Conservation (phyloP, 805 yeast species). For the Blastobotrys robertii region DNA sequence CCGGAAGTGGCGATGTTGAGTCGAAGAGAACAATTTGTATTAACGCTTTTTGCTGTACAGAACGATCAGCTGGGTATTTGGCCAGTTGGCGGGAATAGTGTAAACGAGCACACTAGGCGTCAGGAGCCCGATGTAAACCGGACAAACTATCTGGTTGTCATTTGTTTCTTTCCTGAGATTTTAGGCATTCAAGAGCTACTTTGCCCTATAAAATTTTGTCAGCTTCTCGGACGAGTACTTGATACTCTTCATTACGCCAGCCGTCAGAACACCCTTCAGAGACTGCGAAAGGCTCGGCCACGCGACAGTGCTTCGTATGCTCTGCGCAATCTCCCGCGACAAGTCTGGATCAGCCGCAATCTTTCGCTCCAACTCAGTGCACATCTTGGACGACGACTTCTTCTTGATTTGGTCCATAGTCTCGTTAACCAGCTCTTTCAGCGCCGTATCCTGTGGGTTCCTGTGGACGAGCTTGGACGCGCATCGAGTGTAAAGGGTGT, state of each 20-base stretch:
- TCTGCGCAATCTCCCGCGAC: constrained; percentile 27
- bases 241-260: constrained; percentile 64
- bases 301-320: constrained; percentile 48
- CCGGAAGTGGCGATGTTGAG: too few relatives aligned
- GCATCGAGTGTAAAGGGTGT: constrained; percentile 28
- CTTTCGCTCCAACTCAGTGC: constrained; percentile 30
- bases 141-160: too few relatives aligned
- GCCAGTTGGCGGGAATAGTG: too few relatives aligned
- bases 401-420: background rate
- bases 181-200: too few relatives aligned
- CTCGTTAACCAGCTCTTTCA: constrained; percentile 4
- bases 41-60: too few relatives aligned
- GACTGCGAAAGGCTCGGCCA: constrained; percentile 69
- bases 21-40: constrained; percentile 2
- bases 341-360: constrained; percentile 38
- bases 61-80: too few relatives aligned
- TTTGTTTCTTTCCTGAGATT: too few relatives aligned
- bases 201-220: constrained; percentile 22
- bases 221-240: constrained; percentile 71
- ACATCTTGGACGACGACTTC: constrained; percentile 4
- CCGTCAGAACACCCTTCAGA: constrained; percentile 75
- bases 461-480: constrained; percentile 4
- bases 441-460: constrained; percentile 6
- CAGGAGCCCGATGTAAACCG: too few relatives aligned
- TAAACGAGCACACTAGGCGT: too few relatives aligned